A percentile compares a stretch with the other conserved stretches of the same genome.
These are phyloP conservation scores for Vigna unguiculata DNA, from an alignment of 306 rosid species.

Conservation along the genomic window DNA sequence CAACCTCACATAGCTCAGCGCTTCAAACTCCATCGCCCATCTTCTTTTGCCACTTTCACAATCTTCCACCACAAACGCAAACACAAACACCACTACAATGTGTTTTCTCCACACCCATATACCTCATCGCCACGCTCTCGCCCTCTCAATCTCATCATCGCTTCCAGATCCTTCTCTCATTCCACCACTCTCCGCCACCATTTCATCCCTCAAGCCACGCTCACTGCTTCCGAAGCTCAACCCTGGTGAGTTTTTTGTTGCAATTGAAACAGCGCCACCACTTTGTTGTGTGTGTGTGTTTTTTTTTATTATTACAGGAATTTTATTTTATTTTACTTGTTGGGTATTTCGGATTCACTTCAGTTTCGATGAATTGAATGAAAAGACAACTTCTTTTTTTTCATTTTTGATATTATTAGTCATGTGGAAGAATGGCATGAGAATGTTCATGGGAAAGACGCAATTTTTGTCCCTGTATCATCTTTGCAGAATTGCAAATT, in stretches of 20 bases:
- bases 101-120: conserved; percentile 34
- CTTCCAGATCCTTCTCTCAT: conserved; percentile 53
- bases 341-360: conserved; percentile 3
- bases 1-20: conserved; percentile 60
- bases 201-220: conserved; percentile 64
- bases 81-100: conserved; percentile 29
- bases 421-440: not conserved
- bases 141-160: conserved; percentile 35
- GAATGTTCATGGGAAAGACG: not conserved
- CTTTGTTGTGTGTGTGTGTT: no score
- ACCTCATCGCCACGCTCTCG: conserved; percentile 25
- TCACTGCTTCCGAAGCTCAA: conserved; percentile 60
- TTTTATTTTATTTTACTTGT: not conserved
- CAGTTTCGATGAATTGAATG: not conserved
- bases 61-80: conserved; percentile 39
- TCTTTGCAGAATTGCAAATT: conserved; percentile 6
- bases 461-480: not conserved
- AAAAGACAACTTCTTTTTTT: not conserved
- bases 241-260: conserved; percentile 53
- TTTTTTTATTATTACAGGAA: not conserved
- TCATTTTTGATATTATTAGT: not conserved
- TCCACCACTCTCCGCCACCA: conserved; percentile 50
- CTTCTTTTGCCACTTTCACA: conserved; percentile 45
- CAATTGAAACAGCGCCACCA: not conserved
- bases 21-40: conserved; percentile 55